Evolutionary conservation across 2,329 filamentous ascomycete species (phyloP).

Genomic region (Teratosphaeria pseudoeucalypti): DNA sequence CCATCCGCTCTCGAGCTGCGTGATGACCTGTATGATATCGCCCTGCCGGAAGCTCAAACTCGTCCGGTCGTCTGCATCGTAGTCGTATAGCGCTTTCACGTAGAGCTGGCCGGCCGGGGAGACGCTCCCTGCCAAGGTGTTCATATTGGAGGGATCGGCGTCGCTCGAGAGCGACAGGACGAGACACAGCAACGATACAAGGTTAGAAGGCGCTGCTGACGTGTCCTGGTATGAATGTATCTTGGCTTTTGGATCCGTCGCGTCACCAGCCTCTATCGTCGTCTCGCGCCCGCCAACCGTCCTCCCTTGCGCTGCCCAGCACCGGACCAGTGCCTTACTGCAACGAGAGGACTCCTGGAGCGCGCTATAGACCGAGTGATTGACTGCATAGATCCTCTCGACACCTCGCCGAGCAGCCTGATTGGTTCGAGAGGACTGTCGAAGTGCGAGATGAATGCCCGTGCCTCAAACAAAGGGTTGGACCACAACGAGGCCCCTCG

Average conservation of each 20-base stretch:
- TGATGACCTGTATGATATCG: slow-evolving; percentile 97
- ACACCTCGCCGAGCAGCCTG: neutral
- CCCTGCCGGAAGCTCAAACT: slow-evolving; percentile 94
- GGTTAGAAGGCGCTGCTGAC: neutral
- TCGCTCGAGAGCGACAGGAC: neutral
- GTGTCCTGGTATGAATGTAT: neutral
- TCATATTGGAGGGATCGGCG: slow-evolving; percentile 29
- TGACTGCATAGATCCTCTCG: neutral
- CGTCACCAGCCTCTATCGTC: neutral
- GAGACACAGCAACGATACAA: neutral
- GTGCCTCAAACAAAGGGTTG: no score
- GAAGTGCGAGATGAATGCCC: neutral
- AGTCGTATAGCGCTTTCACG: slow-evolving; percentile 93
- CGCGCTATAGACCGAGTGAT: neutral
- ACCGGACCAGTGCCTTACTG: neutral
- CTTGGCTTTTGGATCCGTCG: neutral
- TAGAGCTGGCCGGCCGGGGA: slow-evolving; percentile 57
- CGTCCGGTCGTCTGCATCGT: slow-evolving; percentile 92
- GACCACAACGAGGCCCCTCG: no score
- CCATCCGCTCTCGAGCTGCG: slow-evolving; percentile 95
- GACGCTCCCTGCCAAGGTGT: slow-evolving; percentile 39
- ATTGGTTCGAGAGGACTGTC: neutral
- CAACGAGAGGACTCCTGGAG: neutral
- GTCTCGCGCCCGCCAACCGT: neutral
- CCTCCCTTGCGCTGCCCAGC: neutral